Percentiles rank a stretch among this genome's conserved stretches.
phyloP scores from a whole-genome alignment of 805 yeast species.

The Candida chauliodis region DNA sequence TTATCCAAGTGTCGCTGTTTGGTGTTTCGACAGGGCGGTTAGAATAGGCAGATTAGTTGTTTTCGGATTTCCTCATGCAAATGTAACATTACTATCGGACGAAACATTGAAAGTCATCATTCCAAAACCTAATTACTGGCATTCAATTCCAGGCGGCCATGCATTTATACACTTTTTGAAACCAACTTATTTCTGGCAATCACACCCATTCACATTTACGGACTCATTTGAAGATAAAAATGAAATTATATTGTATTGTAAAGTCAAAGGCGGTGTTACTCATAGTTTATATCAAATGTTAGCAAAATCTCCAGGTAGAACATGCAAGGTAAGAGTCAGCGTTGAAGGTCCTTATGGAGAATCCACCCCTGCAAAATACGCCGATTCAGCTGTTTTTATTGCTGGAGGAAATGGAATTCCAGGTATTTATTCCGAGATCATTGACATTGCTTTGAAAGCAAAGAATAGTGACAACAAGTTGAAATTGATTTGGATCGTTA shows the following conservation, averaged over 20 bases:
- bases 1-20: slow-evolving; percentile 30
- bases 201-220: slow-evolving; percentile 41
- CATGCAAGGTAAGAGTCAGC: slow-evolving; percentile 25
- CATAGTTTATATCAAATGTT: slow-evolving; percentile 27
- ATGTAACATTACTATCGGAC: slow-evolving; percentile 31
- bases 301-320: slow-evolving; percentile 23
- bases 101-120: slow-evolving; percentile 44
- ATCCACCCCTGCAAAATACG: slow-evolving; percentile 45
- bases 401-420: slow-evolving; percentile 81
- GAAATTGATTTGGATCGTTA: slow-evolving; percentile 62
- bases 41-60: slow-evolving; percentile 28
- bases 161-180: slow-evolving; percentile 38
- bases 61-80: slow-evolving; percentile 34
- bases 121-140: slow-evolving; percentile 46
- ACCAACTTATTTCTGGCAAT: slow-evolving; percentile 42
- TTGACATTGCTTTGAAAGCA: slow-evolving; percentile 19
- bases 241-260: slow-evolving; percentile 27
- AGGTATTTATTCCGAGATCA: slow-evolving; percentile 44
- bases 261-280: slow-evolving; percentile 37
- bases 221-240: slow-evolving; percentile 20
- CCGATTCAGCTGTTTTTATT: slow-evolving; percentile 52
- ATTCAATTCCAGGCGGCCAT: slow-evolving; percentile 35
- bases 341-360: slow-evolving; percentile 74
- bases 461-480: slow-evolving; percentile 12
- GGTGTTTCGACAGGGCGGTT: slow-evolving; percentile 34